Conservation (phyloP, 352 stramenopile genomes). For the Phytophthora cactorum region DNA sequence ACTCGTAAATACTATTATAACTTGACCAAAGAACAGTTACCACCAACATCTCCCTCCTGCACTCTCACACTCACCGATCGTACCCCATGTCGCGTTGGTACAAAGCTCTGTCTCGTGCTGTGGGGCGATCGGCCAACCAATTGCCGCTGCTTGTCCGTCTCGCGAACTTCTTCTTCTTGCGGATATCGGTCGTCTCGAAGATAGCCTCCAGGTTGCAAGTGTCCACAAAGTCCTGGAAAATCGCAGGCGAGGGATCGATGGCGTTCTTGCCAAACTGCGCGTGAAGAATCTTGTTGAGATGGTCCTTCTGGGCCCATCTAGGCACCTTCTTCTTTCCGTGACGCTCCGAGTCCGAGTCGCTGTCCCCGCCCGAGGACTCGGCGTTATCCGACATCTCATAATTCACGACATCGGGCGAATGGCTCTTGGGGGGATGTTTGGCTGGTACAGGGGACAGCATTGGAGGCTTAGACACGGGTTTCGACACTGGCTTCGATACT, state of each 20-base stretch:
- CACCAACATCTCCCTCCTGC: background rate
- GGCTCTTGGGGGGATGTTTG: slow-evolving; percentile 36
- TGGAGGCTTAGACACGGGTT: slow-evolving; percentile 14
- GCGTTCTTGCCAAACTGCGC: slow-evolving; percentile 79
- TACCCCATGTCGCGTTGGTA: slow-evolving; percentile 90
- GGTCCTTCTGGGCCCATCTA: slow-evolving; percentile 75
- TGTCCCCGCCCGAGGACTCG: slow-evolving; percentile 58
- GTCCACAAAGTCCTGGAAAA: slow-evolving; percentile 87
- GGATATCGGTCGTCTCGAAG: slow-evolving; percentile 72
- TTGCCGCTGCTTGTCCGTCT: slow-evolving; percentile 86
- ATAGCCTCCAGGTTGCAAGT: slow-evolving; percentile 87
- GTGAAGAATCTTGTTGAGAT: slow-evolving; percentile 72
- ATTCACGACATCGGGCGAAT: slow-evolving; percentile 43
- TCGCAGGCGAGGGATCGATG: slow-evolving; percentile 74
- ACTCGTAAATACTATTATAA: slow-evolving; percentile 54
- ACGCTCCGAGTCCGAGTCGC: slow-evolving; percentile 54
- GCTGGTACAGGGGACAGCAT: slow-evolving; percentile 7
- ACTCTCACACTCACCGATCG: slow-evolving; percentile 38
- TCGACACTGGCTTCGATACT: slow-evolving; percentile 12
- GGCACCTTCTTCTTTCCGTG: slow-evolving; percentile 81
- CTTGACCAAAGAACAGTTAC: slow-evolving; percentile 4
- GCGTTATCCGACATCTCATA: slow-evolving; percentile 87
- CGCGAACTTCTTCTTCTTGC: slow-evolving; percentile 82
- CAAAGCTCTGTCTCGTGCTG: slow-evolving; percentile 73
- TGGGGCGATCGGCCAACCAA: slow-evolving; percentile 83